A percentile compares a stretch with the other conserved stretches of the same genome.
These are phyloP conservation scores for Przewalskia tangutica DNA, from an alignment of 257 asterid species.

Conservation along the genomic window DNA sequence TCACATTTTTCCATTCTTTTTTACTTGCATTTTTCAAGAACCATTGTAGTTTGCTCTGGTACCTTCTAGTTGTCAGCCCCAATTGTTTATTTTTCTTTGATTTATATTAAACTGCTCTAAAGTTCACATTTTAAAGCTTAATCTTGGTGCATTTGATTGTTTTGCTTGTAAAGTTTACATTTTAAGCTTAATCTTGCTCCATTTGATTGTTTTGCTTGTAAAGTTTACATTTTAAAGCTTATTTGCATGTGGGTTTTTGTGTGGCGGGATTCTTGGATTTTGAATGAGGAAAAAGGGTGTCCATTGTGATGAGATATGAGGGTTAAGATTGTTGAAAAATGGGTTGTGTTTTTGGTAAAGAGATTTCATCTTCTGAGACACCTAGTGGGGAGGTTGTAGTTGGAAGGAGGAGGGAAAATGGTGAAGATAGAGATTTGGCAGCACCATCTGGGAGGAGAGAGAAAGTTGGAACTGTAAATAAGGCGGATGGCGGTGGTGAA, in stretches of 20 bases:
- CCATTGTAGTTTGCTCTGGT: neutral
- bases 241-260: constrained; percentile 11
- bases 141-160: neutral
- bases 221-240: neutral
- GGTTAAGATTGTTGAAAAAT: constrained; percentile 44
- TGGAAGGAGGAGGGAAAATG: constrained; percentile 34
- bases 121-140: neutral
- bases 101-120: neutral
- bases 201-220: neutral
- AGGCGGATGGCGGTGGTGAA: constrained; percentile 22
- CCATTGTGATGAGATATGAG: constrained; percentile 60
- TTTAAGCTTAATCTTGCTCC: neutral
- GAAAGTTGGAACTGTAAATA: constrained; percentile 36
- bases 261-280: constrained; percentile 13
- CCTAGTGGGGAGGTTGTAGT: constrained; percentile 41
- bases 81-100: constrained; percentile 15
- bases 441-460: constrained; percentile 57
- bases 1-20: neutral
- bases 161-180: too few relatives aligned
- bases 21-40: neutral
- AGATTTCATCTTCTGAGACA: constrained; percentile 44
- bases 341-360: constrained; percentile 92
- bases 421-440: constrained; percentile 37
- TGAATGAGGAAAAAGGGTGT: constrained; percentile 27
- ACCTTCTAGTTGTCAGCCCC: neutral